Conservation (phyloP, 192 early-diverging fungal genomes). For the Coemansia sp. region DNA sequence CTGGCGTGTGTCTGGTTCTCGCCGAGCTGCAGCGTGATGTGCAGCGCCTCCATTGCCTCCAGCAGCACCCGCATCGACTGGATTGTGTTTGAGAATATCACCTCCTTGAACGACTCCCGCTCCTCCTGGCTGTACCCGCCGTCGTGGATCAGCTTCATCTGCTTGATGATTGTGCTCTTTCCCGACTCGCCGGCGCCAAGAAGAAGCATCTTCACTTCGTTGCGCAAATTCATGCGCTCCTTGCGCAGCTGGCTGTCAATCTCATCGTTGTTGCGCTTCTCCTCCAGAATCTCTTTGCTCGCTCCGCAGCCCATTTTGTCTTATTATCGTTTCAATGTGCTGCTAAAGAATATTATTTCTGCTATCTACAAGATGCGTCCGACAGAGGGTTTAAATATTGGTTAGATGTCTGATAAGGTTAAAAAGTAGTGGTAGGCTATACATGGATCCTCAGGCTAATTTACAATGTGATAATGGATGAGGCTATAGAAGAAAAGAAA, state of each 20-base stretch:
- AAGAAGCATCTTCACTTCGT: slow-evolving; percentile 97
- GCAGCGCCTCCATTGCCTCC: slow-evolving; percentile 91
- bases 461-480: too few relatives aligned
- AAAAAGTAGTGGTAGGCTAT: neutral
- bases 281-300: slow-evolving; percentile 84
- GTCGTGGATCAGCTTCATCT: slow-evolving; percentile 98
- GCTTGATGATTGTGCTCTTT: slow-evolving; percentile 96
- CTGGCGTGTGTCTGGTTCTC: slow-evolving; percentile 70
- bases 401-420: neutral
- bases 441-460: neutral
- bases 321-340: neutral
- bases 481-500: neutral
- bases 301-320: slow-evolving; percentile 86
- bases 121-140: slow-evolving; percentile 90
- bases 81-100: slow-evolving; percentile 94
- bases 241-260: slow-evolving; percentile 87
- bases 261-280: slow-evolving; percentile 82
- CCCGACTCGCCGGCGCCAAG: slow-evolving; percentile 95
- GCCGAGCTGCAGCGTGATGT: slow-evolving; percentile 67
- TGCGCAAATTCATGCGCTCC: slow-evolving; percentile 77
- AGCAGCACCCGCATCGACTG: slow-evolving; percentile 96
- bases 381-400: neutral
- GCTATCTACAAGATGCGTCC: neutral
- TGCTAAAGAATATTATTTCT: neutral
- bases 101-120: slow-evolving; percentile 90